Evolutionary conservation across 2,329 filamentous ascomycete genomes (phyloP), one percentile per base, ranked within the genome.

Genomic region (Ophiocordyceps australis): DNA sequence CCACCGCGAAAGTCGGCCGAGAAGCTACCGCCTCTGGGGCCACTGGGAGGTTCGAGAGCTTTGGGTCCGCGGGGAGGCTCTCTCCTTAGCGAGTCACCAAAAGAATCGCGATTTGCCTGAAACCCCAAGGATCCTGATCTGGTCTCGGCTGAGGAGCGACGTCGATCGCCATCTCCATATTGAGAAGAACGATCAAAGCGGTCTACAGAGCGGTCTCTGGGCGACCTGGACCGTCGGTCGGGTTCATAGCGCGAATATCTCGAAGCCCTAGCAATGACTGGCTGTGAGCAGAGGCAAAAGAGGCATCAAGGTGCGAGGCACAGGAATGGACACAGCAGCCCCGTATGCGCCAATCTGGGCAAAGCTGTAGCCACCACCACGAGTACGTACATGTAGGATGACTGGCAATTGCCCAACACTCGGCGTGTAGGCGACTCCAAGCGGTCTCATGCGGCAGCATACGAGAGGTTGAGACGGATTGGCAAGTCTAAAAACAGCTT

Each of bases 51-150:
- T 32, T 86, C 79, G 31, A 83, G 55, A 4, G 78, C 80, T 47
- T 85, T 82, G 9, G 83, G 82, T 1, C 79, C 83, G 29, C 82
- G 66, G 4, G 83, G 83, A 3, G 79, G 74, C 34, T 91, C 80
- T 35, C 75, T 64, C 17, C 56, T 46, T 44, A 62, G 35, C 37
- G 61, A 43, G 38, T 71, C 65, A 28, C 62, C 58, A 33, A 71
- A 72, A 9, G 41, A 46, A 35, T 74, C 68, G 35, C 72, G 60
- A 37, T 62, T 65, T 2, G 62, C 49, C 36, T 63, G 65, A 32
- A 79, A 79, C n/a, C 58, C 53, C 16, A 64, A 59, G 29, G 59
- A 57, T 40, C 67, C 72, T 17, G 57, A 47, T 32, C 66, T 57
- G 24, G 54, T 56, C 39, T 74, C 69, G 27, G 59, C 57, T 3